Base-by-base conservation (phyloP, 768 basidiomycete genomes). In the Pilatotrama ljubarskyi region DNA sequence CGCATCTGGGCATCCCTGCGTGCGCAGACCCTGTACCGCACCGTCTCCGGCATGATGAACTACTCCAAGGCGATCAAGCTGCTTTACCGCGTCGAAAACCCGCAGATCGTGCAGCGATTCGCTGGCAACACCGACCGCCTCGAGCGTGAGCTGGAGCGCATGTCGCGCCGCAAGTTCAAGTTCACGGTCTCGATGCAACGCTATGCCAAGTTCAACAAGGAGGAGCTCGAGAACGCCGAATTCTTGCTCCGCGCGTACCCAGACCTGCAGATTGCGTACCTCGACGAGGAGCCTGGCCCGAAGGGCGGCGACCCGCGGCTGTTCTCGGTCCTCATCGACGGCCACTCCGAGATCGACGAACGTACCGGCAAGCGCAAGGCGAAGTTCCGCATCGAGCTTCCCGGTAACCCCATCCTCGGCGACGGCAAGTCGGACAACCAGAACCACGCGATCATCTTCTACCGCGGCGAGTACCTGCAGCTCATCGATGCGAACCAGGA, bases 41-140 rank as follows among this genome's bases (percentile, higher is more conserved):
- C 97, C 11, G 94, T 98, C 18, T 98, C 97, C 5, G 97, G 97
- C 62, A 98, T 99, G 93, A 98, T 99, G 97, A 98, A 99, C 78
- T 99, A 99, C 77, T 91, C 94, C 69, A 99, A 99, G 77, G 97
- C 97, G 24, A 96, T 99, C 87, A 99, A 99, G 75, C 83, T 99
- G 37, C 84, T 98, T 18, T 98, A 98, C 74, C 92, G 97, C 36
- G 96, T 99, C 62, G 97, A 98, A 77, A 98, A 98, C 75, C 97
- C 97, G 8, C 93, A 94, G 73, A 90, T 98, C 56, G 97, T 99
- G 1, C 94, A 98, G 71, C 84, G 85, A 61, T 96, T 98, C 75
- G 94, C 92, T 40, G 95, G 96, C 5, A 98, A 96, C 77, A 97
- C 97, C 9, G 96, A 98, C 71, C 85, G 88, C 58, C 83, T 99